These are phyloP conservation scores for Yamadazyma epiphylla DNA, from an alignment of 1,139 yeast genomes.

Conservation along the genomic window DNA sequence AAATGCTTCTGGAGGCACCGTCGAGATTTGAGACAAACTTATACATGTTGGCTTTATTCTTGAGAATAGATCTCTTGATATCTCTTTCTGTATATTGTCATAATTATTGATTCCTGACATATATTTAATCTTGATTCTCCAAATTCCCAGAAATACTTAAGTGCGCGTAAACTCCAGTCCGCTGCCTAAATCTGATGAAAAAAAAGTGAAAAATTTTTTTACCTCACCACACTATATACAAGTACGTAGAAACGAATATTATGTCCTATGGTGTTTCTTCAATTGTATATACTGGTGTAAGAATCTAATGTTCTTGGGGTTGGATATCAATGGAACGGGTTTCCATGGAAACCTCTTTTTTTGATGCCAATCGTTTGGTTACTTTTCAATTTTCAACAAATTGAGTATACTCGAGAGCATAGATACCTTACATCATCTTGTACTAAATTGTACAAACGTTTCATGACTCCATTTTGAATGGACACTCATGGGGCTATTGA, in stretches of 20 bases:
- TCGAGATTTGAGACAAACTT: conserved; percentile 21
- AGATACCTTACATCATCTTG: conserved; percentile 10
- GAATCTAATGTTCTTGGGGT: conserved; percentile 17
- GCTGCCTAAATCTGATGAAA: conserved; percentile 1
- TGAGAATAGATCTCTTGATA: conserved; percentile 29
- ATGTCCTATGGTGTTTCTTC: conserved; percentile 6
- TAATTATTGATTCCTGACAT: not conserved
- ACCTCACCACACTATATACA: conserved; percentile 4
- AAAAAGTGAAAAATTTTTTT: conserved; percentile 3
- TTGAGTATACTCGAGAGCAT: conserved; percentile 6
- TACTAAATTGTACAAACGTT: conserved; percentile 1
- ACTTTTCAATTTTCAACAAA: conserved; percentile 4
- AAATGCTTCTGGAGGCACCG: conserved; percentile 13
- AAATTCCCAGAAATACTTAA: conserved; percentile 1
- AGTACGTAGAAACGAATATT: conserved; percentile 3
- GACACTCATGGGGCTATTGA: conserved; percentile 13
- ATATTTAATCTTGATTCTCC: not conserved
- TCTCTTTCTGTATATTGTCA: conserved; percentile 4
- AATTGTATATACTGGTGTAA: conserved; percentile 10
- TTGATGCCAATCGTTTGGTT: conserved; percentile 1
- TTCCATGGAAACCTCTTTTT: not conserved
- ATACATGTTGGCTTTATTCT: conserved; percentile 34
- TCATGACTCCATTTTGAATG: conserved; percentile 12
- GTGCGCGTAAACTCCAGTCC: conserved; percentile 3
- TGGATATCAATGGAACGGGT: conserved; percentile 6